Evolutionary conservation across 2,329 filamentous ascomycete genomes (phyloP), one percentile per base, ranked within the genome.

Genomic region (Colletotrichum sublineola): DNA sequence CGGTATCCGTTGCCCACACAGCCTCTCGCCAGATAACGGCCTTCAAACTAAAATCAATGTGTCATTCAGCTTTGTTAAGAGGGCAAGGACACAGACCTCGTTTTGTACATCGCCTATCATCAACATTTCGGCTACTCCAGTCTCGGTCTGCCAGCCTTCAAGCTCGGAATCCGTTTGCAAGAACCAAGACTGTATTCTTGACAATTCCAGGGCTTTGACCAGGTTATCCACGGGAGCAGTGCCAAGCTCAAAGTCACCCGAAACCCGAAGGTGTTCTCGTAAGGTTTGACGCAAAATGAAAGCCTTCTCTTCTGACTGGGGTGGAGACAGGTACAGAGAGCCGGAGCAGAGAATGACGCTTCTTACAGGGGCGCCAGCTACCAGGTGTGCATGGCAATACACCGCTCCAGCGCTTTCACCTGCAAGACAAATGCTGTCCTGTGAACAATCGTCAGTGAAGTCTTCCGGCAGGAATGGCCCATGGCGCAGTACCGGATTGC

Each of bases 331-430:
- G 60, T 82, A 80, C 1, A 86, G 74, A 4, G 82, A 81, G 6
- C 84, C 85, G 0, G 84, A 86, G 31, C 81, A 79, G 8, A 86
- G 63, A 5, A 85, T 78, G 5, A 77, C 81, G 55, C 81, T 78
- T 40, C 76, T 79, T 0, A 82, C 75, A 1, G 76, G 78, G 2
- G 77, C 78, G 4, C 79, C 79, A 1, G 78, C 77, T 29, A 81
- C 78, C 18, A 82, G 50, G 75, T 83, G 84, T 1, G 83, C 84
- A 74, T 86, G 85, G 5, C 77, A 79, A 33, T 85, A 85, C 1
- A 86, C 78, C 3, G 82, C 85, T 0, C 84, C 85, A 0, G 85
- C 84, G 56, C 84, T 86, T 71, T 86, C 84, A 5, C 84, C 84
- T 0, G 80, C 80, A 2, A 86, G 66, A 0, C 84, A 86, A 8